Evolutionary conservation across 495 filamentous ascomycete genomes (phyloP).

Genomic region (Daldinia bambusicola): DNA sequence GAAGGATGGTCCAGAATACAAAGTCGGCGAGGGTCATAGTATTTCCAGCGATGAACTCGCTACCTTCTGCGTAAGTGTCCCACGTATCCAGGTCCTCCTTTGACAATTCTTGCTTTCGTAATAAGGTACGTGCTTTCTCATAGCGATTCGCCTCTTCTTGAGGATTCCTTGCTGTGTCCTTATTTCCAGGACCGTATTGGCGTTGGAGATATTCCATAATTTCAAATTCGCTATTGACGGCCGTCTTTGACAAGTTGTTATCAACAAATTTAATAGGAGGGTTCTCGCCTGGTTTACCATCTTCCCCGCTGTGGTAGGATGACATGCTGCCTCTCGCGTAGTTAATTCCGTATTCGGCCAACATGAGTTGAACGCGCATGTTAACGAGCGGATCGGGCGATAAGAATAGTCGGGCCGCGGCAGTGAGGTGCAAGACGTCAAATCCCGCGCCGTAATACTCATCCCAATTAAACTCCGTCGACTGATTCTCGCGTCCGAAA

Average conservation of each 20-base stretch:
- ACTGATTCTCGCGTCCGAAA: conserved; percentile 87
- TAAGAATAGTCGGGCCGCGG: conserved; percentile 63
- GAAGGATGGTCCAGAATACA: conserved; percentile 75
- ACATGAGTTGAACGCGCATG: conserved; percentile 63
- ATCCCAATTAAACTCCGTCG: conserved; percentile 79
- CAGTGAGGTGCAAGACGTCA: conserved; percentile 80
- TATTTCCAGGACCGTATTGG: conserved; percentile 54
- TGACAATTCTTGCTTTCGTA: conserved; percentile 51
- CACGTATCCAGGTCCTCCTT: conserved; percentile 57
- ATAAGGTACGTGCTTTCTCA: conserved; percentile 52
- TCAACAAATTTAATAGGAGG: conserved; percentile 64
- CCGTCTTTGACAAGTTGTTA: conserved; percentile 59
- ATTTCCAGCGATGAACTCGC: conserved; percentile 66
- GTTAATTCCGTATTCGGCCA: conserved; percentile 68
- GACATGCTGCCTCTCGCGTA: conserved; percentile 62
- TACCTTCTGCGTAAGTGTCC: conserved; percentile 59
- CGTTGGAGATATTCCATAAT: conserved; percentile 68
- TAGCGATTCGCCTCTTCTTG: conserved; percentile 53
- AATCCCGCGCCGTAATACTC: conserved; percentile 81
- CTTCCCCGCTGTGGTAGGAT: conserved; percentile 48
- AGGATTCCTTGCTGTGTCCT: conserved; percentile 44
- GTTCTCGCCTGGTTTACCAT: conserved; percentile 31
- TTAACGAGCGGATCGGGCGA: conserved; percentile 66
- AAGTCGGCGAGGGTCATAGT: conserved; percentile 73
- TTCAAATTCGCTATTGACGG: conserved; percentile 57